phyloP scores from a whole-genome alignment of 1,284 basidiomycete species.

The Moniliophthora roreri region DNA sequence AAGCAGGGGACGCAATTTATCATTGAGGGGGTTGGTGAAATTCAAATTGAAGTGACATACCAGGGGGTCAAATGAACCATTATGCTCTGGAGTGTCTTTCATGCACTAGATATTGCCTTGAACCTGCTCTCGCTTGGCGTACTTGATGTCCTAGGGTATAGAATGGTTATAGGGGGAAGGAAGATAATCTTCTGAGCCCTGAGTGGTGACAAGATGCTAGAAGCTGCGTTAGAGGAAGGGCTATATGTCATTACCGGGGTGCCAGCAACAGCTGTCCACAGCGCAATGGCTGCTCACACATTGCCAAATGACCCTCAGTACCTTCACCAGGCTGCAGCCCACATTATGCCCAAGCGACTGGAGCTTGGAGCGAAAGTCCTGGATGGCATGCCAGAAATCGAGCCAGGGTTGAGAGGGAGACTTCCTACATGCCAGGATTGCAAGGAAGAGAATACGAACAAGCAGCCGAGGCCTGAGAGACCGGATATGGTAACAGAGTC shows the following conservation, averaged over 20 bases:
- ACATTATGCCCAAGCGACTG: too few relatives aligned
- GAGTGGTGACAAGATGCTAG: neutral
- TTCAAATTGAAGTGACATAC: neutral
- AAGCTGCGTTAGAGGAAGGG: neutral
- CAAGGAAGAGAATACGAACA: neutral
- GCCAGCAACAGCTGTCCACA: neutral
- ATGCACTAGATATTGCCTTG: neutral
- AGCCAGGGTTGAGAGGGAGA: too few relatives aligned
- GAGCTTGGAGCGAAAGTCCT: too few relatives aligned
- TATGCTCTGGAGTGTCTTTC: neutral
- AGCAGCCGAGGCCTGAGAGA: neutral
- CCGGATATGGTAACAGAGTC: neutral
- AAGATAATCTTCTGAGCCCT: neutral
- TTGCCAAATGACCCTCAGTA: too few relatives aligned
- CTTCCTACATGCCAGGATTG: too few relatives aligned
- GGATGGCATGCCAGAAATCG: too few relatives aligned
- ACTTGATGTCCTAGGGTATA: neutral
- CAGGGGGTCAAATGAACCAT: neutral
- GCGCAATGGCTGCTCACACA: too few relatives aligned
- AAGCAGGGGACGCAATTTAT: slow-evolving; percentile 69
- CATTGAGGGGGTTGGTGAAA: slow-evolving; percentile 17
- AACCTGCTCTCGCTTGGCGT: neutral
- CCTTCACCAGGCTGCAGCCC: too few relatives aligned
- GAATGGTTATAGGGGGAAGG: neutral
- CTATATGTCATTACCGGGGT: neutral